A percentile compares a stretch with the other conserved stretches of the same genome.
phyloP scores from a whole-genome alignment of 2,329 filamentous ascomycete genomes.

The Arthrobotrys iridis region DNA sequence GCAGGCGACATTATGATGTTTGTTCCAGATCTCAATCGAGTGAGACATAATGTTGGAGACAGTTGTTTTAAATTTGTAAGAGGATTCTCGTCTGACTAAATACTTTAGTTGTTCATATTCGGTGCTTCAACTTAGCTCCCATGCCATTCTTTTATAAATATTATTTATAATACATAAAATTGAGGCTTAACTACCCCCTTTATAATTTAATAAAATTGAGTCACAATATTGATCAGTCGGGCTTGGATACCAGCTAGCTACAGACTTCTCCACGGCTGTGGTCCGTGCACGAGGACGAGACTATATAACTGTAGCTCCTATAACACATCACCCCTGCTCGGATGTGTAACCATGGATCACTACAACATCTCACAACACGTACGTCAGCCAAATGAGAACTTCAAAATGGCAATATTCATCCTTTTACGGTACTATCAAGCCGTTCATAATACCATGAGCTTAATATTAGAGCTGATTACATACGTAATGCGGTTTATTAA shows the following conservation, averaged over 20 bases:
- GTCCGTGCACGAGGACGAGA: neutral
- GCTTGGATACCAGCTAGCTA: neutral
- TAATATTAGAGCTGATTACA: no score
- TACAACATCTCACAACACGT: constrained; percentile 14
- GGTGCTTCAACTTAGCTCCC: no score
- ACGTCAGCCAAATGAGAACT: neutral
- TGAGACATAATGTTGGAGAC: no score
- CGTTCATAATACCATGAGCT: no score
- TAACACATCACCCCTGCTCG: neutral
- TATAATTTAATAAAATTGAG: neutral
- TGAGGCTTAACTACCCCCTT: neutral
- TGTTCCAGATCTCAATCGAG: constrained; percentile 11
- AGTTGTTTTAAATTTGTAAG: constrained; percentile 5
- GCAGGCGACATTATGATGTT: neutral
- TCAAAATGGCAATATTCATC: no score
- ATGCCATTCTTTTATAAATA: no score
- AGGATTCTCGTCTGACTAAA: no score
- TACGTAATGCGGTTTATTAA: no score
- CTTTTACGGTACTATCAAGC: neutral
- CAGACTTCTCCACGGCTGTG: neutral
- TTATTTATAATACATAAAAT: no score
- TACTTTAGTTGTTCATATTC: no score
- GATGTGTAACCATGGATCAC: constrained; percentile 11
- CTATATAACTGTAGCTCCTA: neutral
- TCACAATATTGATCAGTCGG: neutral